These are phyloP conservation scores for Aspergillus novofumigatus DNA, from an alignment of 2,329 filamentous ascomycete genomes.

Conservation along the genomic window DNA sequence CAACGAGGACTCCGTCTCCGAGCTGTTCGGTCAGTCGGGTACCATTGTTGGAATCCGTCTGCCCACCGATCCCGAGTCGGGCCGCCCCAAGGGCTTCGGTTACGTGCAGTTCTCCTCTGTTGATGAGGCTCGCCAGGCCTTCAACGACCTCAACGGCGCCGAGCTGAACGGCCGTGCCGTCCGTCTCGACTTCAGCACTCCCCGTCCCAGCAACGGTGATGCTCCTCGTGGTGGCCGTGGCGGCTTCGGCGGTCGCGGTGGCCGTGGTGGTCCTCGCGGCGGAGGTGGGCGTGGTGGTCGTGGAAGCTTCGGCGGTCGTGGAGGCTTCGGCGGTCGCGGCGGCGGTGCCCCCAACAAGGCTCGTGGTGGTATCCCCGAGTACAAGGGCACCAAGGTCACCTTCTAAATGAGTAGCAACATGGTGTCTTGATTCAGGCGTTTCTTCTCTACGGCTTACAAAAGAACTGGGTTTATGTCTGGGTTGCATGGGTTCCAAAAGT, in stretches of 20 bases:
- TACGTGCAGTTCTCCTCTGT: constrained; percentile 80
- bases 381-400: constrained; percentile 75
- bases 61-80: constrained; percentile 80
- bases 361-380: constrained; percentile 58
- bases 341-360: constrained; percentile 47
- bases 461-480: constrained; percentile 4
- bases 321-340: constrained; percentile 45
- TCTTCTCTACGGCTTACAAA: neutral
- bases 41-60: constrained; percentile 76
- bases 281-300: constrained; percentile 47
- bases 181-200: constrained; percentile 76
- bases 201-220: constrained; percentile 56
- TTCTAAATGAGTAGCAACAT: constrained; percentile 46
- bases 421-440: neutral
- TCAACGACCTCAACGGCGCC: constrained; percentile 65
- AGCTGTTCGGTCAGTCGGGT: constrained; percentile 69
- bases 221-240: constrained; percentile 43
- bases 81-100: constrained; percentile 85
- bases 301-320: constrained; percentile 44
- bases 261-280: constrained; percentile 52
- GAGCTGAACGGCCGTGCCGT: constrained; percentile 69
- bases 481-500: constrained; percentile 3
- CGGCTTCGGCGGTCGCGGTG: constrained; percentile 47
- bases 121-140: constrained; percentile 75
- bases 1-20: constrained; percentile 68